Base-by-base conservation (phyloP, 2,329 filamentous ascomycete genomes). In the Arthroderma sp. region DNA sequence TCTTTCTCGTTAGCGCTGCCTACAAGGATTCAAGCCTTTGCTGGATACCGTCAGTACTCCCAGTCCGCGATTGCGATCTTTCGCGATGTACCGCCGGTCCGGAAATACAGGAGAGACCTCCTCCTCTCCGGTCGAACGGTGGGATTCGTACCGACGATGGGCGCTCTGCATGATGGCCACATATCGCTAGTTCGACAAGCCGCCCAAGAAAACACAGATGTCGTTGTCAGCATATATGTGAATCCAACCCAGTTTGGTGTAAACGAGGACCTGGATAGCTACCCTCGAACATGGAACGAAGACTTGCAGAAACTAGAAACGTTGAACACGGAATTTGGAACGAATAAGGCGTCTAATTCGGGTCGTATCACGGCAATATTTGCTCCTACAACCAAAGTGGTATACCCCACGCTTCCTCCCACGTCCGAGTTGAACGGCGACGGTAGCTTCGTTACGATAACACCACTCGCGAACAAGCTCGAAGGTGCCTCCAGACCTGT, bases 201-300 rank as follows among this genome's bases (percentile, higher is more conserved):
- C 2, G 91, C 91, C 1, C 77, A 79, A 52, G 88, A 95, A 66
- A 93, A 90, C 73, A 86, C 87, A 63, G 81, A 90, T 64, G 87
- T 97, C 58, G 84, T 96, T 61, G 87, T 98, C 57, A 90, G 86
- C 68, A 85, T 97, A 64, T 98, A 91, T 71, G 87, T 98, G 67
- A 98, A 98, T 71, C 93, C 93, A 2, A 93, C 93, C 0, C 93
- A 98, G 72, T 98, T 98, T 69, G 91, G 91, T 33, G 76, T 88
- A 21, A 81, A 84, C 58, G 93, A 98, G 72, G 93, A 98, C 68
- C 78, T 98, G 19, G 81, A 81, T 44, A 89, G 84, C 61, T 98
- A 98, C 70, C 93, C 93, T 0, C 84, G 88, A 58, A 96, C 91
- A 1, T 95, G 91, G 89, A 84, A 86, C 13, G 72, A 79, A 41